Conservation (phyloP, 2,329 filamentous ascomycete species). For the Ophiostoma triangulosporum region DNA sequence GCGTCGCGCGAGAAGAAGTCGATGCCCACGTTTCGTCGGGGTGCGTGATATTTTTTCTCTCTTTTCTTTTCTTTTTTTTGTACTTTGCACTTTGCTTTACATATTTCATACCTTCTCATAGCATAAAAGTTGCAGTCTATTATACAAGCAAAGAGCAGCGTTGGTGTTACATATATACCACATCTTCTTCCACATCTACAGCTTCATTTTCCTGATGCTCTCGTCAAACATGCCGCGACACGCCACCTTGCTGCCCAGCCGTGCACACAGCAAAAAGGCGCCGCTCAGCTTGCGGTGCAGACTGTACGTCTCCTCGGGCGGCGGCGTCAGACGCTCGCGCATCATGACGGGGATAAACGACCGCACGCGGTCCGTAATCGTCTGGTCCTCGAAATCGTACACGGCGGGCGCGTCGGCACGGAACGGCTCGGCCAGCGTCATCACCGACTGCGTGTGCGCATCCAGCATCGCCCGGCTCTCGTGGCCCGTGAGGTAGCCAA, state of each 20-base stretch:
- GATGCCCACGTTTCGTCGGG: slow-evolving; percentile 37
- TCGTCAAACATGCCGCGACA: slow-evolving; percentile 69
- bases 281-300: slow-evolving; percentile 90
- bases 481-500: slow-evolving; percentile 86
- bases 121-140: too few species aligned
- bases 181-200: neutral
- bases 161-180: neutral
- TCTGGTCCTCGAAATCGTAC: slow-evolving; percentile 90
- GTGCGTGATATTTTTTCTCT: slow-evolving; percentile 17
- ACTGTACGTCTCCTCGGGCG: slow-evolving; percentile 94
- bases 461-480: slow-evolving; percentile 79
- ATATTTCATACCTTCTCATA: too few species aligned
- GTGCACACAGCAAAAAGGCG: slow-evolving; percentile 83
- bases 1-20: slow-evolving; percentile 72
- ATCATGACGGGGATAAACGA: slow-evolving; percentile 87
- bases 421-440: slow-evolving; percentile 90
- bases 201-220: slow-evolving; percentile 29
- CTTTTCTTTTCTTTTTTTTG: neutral
- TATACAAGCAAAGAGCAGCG: neutral
- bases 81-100: neutral
- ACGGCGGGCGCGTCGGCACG: slow-evolving; percentile 58
- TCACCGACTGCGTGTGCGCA: slow-evolving; percentile 75
- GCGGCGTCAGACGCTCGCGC: slow-evolving; percentile 71
- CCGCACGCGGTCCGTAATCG: slow-evolving; percentile 87
- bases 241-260: slow-evolving; percentile 66